These are phyloP conservation scores for Magnaporthiopsis poae DNA, from an alignment of 2,329 filamentous ascomycete genomes.

Conservation along the genomic window DNA sequence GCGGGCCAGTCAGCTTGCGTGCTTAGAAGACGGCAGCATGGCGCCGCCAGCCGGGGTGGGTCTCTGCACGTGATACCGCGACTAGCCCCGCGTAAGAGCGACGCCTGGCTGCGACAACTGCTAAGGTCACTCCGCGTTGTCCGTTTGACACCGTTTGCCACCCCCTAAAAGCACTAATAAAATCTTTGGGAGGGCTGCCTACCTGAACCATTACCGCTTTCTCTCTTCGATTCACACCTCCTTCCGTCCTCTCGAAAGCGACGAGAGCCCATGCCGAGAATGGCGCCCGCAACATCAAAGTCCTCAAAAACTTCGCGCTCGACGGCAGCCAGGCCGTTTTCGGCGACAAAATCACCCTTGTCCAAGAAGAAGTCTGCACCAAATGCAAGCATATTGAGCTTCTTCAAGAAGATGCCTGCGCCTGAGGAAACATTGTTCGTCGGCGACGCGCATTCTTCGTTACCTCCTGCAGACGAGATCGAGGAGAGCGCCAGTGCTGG, in stretches of 20 bases:
- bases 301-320: constrained; percentile 7
- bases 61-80: not conserved
- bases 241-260: not conserved
- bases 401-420: constrained; percentile 61
- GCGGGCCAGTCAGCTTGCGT: not conserved
- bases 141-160: not conserved
- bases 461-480: constrained; percentile 8
- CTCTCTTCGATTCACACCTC: not conserved
- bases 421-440: constrained; percentile 51
- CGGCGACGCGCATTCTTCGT: constrained; percentile 16
- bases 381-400: constrained; percentile 62
- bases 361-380: constrained; percentile 17
- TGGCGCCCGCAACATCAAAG: not conserved
- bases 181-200: too few relatives aligned
- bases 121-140: not conserved
- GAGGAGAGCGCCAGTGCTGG: not conserved
- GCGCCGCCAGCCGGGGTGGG: not conserved
- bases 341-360: not conserved
- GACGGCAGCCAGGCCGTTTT: not conserved
- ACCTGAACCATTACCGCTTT: too few relatives aligned
- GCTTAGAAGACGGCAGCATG: not conserved
- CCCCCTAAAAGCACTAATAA: not conserved
- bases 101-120: too few relatives aligned
- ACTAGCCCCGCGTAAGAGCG: not conserved
- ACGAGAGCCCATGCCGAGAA: not conserved